Evolutionary conservation across 2,329 filamentous ascomycete genomes (phyloP).

Genomic region (Alternaria triticimaculans): DNA sequence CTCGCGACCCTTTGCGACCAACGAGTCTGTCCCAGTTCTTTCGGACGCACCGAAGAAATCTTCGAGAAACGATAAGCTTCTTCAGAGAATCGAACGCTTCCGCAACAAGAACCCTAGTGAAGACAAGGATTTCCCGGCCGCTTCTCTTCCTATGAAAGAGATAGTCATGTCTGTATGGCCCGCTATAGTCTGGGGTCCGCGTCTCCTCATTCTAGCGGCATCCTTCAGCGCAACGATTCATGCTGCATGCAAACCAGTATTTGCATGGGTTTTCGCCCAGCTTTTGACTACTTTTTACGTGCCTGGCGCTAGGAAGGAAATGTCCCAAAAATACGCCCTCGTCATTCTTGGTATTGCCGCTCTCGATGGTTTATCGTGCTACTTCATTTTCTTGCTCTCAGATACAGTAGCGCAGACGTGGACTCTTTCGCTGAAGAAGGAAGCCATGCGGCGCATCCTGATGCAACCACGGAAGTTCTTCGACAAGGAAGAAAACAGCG

Average conservation of each 20-base stretch:
- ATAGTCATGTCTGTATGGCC: slow-evolving; percentile 77
- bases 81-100: background rate
- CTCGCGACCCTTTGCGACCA: slow-evolving; percentile 9
- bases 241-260: slow-evolving; percentile 72
- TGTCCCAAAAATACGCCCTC: slow-evolving; percentile 71
- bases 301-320: slow-evolving; percentile 54
- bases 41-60: background rate
- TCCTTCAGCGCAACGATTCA: slow-evolving; percentile 68
- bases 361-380: slow-evolving; percentile 70
- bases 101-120: background rate
- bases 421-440: slow-evolving; percentile 73
- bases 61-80: background rate
- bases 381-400: slow-evolving; percentile 72
- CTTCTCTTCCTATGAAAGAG: slow-evolving; percentile 50
- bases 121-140: background rate
- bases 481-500: slow-evolving; percentile 69
- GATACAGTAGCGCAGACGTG: slow-evolving; percentile 77
- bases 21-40: background rate
- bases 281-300: slow-evolving; percentile 75
- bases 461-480: slow-evolving; percentile 82
- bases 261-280: slow-evolving; percentile 77
- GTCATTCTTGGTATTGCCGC: slow-evolving; percentile 72
- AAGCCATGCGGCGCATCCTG: slow-evolving; percentile 73
- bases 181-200: slow-evolving; percentile 60
- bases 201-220: slow-evolving; percentile 64